Evolutionary conservation across 148 eudicot genomes (phyloP).

Genomic region (Euryodendron excelsum): DNA sequence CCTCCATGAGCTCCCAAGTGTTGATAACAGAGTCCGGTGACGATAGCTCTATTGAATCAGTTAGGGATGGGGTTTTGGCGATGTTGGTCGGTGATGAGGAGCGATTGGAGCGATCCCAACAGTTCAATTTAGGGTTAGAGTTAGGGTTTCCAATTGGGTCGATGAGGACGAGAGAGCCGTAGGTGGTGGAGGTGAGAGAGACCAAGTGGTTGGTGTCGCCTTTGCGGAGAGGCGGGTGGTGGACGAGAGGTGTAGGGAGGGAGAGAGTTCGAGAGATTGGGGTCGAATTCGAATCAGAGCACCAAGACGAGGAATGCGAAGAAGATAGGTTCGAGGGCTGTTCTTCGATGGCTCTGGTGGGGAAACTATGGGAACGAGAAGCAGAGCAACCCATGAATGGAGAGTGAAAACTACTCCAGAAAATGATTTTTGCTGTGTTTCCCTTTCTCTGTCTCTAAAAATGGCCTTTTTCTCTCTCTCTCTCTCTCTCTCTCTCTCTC

Average conservation of each 20-base stretch:
- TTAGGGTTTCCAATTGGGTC: conserved; percentile 30
- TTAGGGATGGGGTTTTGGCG: conserved; percentile 12
- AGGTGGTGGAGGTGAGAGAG: conserved; percentile 84
- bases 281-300: conserved; percentile 26
- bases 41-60: conserved; percentile 20
- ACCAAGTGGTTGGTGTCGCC: conserved; percentile 86
- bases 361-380: conserved; percentile 43
- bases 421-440: not conserved
- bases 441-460: not conserved
- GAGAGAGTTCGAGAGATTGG: conserved; percentile 56
- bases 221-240: conserved; percentile 71
- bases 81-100: conserved; percentile 4
- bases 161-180: conserved; percentile 64
- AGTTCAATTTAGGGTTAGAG: conserved; percentile 13
- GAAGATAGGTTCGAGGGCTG: conserved; percentile 22
- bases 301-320: conserved; percentile 24
- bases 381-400: conserved; percentile 74
- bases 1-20: conserved; percentile 99
- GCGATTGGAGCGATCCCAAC: conserved; percentile 7
- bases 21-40: conserved; percentile 94
- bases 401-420: not conserved
- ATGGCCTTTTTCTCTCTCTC: conserved; percentile 9
- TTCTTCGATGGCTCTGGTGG: conserved; percentile 32
- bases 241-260: conserved; percentile 60
- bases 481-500: not conserved